A percentile compares a stretch with the other conserved stretches of the same genome.
phyloP scores from a whole-genome alignment of 2,329 filamentous ascomycete genomes.

The Hypocrella siamensis region DNA sequence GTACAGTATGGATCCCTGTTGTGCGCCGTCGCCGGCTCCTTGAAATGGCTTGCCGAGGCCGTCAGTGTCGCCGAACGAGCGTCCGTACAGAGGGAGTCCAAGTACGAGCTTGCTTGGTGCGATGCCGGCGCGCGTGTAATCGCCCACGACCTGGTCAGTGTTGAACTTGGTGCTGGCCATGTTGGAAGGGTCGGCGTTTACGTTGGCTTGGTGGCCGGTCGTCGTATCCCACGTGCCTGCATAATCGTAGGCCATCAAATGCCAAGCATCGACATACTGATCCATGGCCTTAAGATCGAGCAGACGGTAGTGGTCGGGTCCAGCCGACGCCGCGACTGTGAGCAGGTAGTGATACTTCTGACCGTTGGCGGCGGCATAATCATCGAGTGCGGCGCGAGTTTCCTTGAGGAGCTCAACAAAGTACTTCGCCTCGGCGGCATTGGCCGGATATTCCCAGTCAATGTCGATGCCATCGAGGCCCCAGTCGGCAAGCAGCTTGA shows the following conservation, averaged over 20 bases:
- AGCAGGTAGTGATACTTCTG: constrained; percentile 32
- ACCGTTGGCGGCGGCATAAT: constrained; percentile 20
- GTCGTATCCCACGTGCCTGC: constrained; percentile 49
- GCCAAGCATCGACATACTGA: constrained; percentile 39
- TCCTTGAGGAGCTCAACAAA: constrained; percentile 26
- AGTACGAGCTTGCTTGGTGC: constrained; percentile 50
- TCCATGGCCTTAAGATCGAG: constrained; percentile 41
- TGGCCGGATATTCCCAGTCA: constrained; percentile 39
- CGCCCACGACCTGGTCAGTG: constrained; percentile 47
- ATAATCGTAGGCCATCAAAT: constrained; percentile 56
- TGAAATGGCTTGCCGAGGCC: constrained; percentile 49
- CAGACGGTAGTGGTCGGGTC: constrained; percentile 28
- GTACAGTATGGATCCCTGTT: constrained; percentile 57
- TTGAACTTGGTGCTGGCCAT: constrained; percentile 49
- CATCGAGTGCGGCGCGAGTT: constrained; percentile 26
- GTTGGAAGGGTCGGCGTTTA: constrained; percentile 38
- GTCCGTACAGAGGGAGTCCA: constrained; percentile 66
- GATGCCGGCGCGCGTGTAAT: constrained; percentile 36
- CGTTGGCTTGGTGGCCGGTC: constrained; percentile 55
- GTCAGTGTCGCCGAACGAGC: constrained; percentile 52
- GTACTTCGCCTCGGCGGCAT: constrained; percentile 20
- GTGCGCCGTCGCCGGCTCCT: constrained; percentile 43
- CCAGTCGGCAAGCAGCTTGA: constrained; percentile 54
- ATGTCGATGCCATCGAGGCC: constrained; percentile 41
- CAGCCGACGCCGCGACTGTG: constrained; percentile 34